Evolutionary conservation across 2,329 filamentous ascomycete genomes (phyloP).

Genomic region (Microsporum audouinii): DNA sequence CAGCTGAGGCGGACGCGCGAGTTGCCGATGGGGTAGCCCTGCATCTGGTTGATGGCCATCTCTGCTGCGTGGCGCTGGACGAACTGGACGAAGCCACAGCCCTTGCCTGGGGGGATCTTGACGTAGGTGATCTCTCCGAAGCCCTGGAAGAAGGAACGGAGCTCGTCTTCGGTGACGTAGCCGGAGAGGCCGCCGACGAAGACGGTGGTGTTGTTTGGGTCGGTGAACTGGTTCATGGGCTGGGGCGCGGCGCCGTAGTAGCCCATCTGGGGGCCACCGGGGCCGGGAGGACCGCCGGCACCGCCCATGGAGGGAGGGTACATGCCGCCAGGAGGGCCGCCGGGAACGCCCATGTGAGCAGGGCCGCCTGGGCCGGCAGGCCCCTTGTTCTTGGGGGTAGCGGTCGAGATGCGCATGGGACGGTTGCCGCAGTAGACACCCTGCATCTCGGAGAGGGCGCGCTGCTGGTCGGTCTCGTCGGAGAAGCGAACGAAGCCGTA

Average conservation of each 20-base stretch:
- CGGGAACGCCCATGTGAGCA: slow-evolving; percentile 41
- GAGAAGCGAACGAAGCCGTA: slow-evolving; percentile 98
- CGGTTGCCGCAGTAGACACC: slow-evolving; percentile 98
- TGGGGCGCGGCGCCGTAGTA: slow-evolving; percentile 57
- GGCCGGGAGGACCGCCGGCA: slow-evolving; percentile 34
- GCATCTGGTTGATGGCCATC: slow-evolving; percentile 99
- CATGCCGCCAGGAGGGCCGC: slow-evolving; percentile 45
- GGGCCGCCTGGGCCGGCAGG: slow-evolving; percentile 35
- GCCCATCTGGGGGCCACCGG: slow-evolving; percentile 35
- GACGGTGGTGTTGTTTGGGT: slow-evolving; percentile 98
- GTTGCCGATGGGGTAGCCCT: slow-evolving; percentile 98
- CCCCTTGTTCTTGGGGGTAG: slow-evolving; percentile 82
- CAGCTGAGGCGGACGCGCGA: slow-evolving; percentile 94
- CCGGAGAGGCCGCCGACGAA: slow-evolving; percentile 95
- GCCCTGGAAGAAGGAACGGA: slow-evolving; percentile 99
- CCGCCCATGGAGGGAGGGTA: slow-evolving; percentile 51
- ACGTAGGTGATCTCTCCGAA: slow-evolving; percentile 99
- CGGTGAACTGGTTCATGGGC: slow-evolving; percentile 98
- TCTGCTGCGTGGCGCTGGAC: slow-evolving; percentile 97
- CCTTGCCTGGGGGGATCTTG: slow-evolving; percentile 98
- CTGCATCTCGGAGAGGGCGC: slow-evolving; percentile 94
- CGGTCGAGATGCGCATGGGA: slow-evolving; percentile 96
- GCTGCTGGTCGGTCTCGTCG: slow-evolving; percentile 90
- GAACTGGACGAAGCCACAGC: slow-evolving; percentile 97
- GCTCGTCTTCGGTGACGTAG: slow-evolving; percentile 97